Percentiles rank a stretch among this genome's conserved stretches.
Evolutionary conservation across 139 green algal species (phyloP).

Genomic region (Chlamydomonas sp.): DNA sequence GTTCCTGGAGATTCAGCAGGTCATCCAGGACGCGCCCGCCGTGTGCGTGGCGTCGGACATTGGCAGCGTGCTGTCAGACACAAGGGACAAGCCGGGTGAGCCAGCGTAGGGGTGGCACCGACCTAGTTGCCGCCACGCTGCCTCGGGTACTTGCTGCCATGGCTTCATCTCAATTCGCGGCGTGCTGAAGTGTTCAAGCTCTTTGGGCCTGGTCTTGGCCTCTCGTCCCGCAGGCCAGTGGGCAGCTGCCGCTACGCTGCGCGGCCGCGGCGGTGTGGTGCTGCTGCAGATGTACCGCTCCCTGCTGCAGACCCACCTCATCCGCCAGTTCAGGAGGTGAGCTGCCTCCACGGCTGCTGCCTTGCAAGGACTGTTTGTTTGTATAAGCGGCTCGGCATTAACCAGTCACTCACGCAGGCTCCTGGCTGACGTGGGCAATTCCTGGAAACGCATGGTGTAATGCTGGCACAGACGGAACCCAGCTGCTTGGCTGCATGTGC

Average conservation of each 20-base stretch:
- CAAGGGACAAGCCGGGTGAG: slow-evolving; percentile 2
- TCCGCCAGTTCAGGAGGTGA: neutral
- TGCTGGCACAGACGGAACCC: no score
- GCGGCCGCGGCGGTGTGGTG: neutral
- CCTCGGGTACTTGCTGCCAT: no score
- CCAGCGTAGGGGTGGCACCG: no score
- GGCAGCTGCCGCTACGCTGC: slow-evolving; percentile 11
- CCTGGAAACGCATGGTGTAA: no score
- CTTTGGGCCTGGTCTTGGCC: no score
- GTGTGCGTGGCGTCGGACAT: slow-evolving; percentile 6
- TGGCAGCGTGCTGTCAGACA: neutral
- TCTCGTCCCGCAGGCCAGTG: neutral
- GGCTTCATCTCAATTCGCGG: no score
- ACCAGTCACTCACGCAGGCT: no score
- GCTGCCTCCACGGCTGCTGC: neutral
- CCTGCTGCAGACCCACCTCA: neutral
- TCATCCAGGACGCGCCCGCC: neutral
- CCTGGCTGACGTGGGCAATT: no score
- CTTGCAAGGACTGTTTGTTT: neutral
- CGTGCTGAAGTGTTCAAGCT: no score
- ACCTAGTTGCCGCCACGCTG: no score
- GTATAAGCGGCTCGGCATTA: no score
- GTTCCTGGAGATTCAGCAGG: neutral
- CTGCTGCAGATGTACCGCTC: slow-evolving; percentile 17
- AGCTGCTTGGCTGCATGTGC: neutral